These are phyloP conservation scores for Aspergillus haitiensis DNA, from an alignment of 495 filamentous ascomycete genomes.

Conservation along the genomic window DNA sequence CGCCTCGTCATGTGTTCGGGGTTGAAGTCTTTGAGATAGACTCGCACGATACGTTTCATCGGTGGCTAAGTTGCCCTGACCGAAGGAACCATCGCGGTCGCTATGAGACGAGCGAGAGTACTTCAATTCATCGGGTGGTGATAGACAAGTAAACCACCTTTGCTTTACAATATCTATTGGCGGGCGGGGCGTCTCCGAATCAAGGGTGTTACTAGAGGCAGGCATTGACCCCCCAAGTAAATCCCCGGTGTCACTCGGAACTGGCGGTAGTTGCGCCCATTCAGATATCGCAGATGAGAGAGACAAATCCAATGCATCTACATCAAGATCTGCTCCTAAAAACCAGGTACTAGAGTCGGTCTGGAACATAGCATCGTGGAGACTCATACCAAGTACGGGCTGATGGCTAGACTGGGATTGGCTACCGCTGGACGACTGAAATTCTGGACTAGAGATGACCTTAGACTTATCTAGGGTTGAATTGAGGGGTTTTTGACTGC, in stretches of 20 bases:
- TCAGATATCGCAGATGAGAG: conserved; percentile 29
- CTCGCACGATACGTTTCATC: conserved; percentile 30
- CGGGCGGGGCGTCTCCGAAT: not conserved
- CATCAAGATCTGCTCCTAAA: conserved; percentile 29
- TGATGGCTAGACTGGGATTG: not conserved
- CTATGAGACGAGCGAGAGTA: not conserved
- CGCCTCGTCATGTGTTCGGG: conserved; percentile 28
- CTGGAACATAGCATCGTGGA: conserved; percentile 8
- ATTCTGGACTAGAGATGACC: not conserved
- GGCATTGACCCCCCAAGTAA: not conserved
- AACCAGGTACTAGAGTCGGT: conserved; percentile 26
- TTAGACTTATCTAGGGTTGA: not conserved
- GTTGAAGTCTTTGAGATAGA: conserved; percentile 30
- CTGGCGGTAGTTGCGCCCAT: conserved; percentile 26
- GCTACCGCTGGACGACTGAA: not conserved
- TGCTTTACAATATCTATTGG: conserved; percentile 17
- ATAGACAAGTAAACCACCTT: conserved; percentile 27
- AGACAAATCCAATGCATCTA: conserved; percentile 28
- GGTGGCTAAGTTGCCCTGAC: conserved; percentile 21
- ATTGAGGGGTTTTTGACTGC: not conserved
- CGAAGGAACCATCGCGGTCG: not conserved
- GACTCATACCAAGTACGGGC: conserved; percentile 7
- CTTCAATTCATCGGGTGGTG: conserved; percentile 6
- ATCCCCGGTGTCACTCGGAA: not conserved
- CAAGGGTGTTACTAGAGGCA: not conserved